Conservation (phyloP, 805 yeast genomes). For the Saccharomycopsis javanensis region DNA sequence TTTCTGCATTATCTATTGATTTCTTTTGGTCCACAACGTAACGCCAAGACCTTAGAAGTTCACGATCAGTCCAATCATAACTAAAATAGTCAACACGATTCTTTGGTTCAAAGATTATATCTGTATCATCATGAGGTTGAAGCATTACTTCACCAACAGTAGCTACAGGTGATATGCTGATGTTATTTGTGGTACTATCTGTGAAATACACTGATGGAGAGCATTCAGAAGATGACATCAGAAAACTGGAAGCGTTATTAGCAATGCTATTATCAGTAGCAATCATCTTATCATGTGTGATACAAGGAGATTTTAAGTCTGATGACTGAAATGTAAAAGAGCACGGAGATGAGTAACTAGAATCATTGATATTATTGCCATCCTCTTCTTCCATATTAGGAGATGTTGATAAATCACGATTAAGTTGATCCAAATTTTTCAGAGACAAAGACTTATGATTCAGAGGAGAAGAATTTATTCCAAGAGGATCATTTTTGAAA, state of each 20-base stretch:
- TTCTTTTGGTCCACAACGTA: constrained; percentile 50
- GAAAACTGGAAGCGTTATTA: not conserved
- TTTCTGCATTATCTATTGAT: constrained; percentile 29
- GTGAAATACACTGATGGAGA: constrained; percentile 9
- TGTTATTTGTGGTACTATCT: constrained; percentile 4
- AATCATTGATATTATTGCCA: constrained; percentile 8
- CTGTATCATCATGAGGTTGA: constrained; percentile 75
- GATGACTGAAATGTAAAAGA: not conserved
- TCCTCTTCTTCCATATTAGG: constrained; percentile 17
- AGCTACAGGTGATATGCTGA: constrained; percentile 22
- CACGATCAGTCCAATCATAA: constrained; percentile 92
- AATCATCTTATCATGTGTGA: not conserved
- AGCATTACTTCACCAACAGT: constrained; percentile 22
- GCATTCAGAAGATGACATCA: constrained; percentile 5
- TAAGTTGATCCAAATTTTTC: constrained; percentile 8
- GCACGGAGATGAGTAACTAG: constrained; percentile 1
- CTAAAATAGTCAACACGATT: constrained; percentile 91
- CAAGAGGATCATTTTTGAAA: constrained; percentile 18
- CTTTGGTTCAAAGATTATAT: constrained; percentile 68
- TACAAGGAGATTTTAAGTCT: not conserved
- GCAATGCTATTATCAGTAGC: not conserved
- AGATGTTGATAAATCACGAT: constrained; percentile 15
- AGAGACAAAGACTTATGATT: constrained; percentile 6
- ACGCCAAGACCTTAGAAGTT: constrained; percentile 92
- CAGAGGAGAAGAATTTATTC: constrained; percentile 11